phyloP scores from a whole-genome alignment of 345 rosid genomes.

The Citrus reticulata region DNA sequence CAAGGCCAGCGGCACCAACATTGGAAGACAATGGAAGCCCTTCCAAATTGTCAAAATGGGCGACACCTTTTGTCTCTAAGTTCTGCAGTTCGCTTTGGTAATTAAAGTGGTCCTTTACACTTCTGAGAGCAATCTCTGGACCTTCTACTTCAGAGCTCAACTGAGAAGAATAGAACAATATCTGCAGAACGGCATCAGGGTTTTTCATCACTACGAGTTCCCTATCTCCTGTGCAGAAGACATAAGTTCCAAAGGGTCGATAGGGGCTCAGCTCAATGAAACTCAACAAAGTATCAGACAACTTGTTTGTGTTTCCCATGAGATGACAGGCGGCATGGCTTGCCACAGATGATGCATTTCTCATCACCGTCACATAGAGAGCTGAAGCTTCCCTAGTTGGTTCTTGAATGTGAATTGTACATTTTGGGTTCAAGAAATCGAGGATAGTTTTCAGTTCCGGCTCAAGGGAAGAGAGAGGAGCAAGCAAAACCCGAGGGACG shows the following conservation, averaged over 20 bases:
- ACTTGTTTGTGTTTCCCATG: constrained; percentile 61
- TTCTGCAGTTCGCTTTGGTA: constrained; percentile 36
- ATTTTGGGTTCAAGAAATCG: constrained; percentile 19
- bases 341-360: constrained; percentile 48
- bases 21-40: constrained; percentile 32
- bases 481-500: constrained; percentile 61
- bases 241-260: constrained; percentile 66
- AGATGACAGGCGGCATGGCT: constrained; percentile 56
- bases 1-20: constrained; percentile 8
- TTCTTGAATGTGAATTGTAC: not conserved
- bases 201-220: constrained; percentile 50
- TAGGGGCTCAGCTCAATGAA: constrained; percentile 74
- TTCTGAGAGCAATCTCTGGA: constrained; percentile 23
- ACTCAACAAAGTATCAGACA: constrained; percentile 52
- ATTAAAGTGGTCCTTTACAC: constrained; percentile 42
- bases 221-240: constrained; percentile 48
- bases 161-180: constrained; percentile 66
- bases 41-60: constrained; percentile 29
- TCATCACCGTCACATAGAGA: constrained; percentile 50
- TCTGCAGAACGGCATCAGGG: constrained; percentile 71
- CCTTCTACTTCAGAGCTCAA: constrained; percentile 30
- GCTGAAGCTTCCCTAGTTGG: not conserved
- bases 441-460: constrained; percentile 29
- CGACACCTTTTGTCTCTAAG: constrained; percentile 25
- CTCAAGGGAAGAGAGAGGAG: constrained; percentile 41